Evolutionary conservation across 106 monocot species (phyloP).

Genomic region (Apostasia ramifera): DNA sequence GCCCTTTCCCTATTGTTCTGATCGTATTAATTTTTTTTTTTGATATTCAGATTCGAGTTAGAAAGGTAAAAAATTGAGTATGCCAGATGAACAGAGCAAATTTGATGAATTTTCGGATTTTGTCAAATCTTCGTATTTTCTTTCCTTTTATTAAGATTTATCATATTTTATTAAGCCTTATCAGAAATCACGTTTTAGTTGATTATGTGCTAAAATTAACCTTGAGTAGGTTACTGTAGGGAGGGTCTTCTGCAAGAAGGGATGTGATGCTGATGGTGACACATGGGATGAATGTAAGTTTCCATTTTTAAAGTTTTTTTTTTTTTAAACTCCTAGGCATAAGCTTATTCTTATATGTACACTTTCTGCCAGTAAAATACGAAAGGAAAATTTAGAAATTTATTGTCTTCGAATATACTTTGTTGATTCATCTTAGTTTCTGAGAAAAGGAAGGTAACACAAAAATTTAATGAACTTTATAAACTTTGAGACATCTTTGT

Average conservation of each 20-base stretch:
- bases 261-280: slow-evolving; percentile 74
- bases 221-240: slow-evolving; percentile 36
- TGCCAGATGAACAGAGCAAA: background rate
- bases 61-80: background rate
- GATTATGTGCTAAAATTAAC: slow-evolving; percentile 3
- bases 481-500: no score
- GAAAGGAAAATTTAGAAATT: no score
- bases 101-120: background rate
- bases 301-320: background rate
- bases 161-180: no score
- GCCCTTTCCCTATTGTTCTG: background rate
- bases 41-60: background rate
- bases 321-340: no score
- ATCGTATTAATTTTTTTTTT: background rate
- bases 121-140: background rate
- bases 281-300: slow-evolving; percentile 89
- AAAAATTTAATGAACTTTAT: no score
- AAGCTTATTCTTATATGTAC: no score
- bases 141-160: background rate
- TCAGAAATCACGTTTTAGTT: background rate
- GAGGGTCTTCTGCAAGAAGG: slow-evolving; percentile 99
- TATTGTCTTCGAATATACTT: no score
- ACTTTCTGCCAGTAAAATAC: no score
- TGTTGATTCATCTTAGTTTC: no score
- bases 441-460: no score